Base-by-base conservation (phyloP, 148 eudicot species). In the Rhododendron mucronatum region DNA sequence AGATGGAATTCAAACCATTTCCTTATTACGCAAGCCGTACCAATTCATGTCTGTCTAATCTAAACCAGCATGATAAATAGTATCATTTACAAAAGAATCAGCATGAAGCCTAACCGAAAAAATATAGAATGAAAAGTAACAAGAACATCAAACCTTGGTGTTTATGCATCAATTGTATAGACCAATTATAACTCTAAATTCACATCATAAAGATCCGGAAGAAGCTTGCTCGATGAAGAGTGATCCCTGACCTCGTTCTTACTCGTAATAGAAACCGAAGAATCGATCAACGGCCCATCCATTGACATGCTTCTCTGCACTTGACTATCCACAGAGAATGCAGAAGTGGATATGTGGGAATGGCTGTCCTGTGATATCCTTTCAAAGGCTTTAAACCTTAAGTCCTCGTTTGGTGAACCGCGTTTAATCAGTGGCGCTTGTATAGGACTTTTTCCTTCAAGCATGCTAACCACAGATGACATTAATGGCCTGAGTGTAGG, bases 391-490 rank as follows among this genome's bases (percentile, higher is more conserved):
- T 88, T 92, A 55, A 91, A 90, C 37, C 91, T 89, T 50, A 87
- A 23, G 21, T 89, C 91, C 26, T 91, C 90, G 33, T 85, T 89
- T 15, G 50, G 23, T 0, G 86, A 61, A 37, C 80, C 77, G 0
- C 88, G 89, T 39, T 90, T 93, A 20, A 92, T 83, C 13, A 90
- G 44, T 15, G 95, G 96, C 9, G 92, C 93, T 89, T 92, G 96
- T 33, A 95, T 86, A 0, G 92, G 92, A 15, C 78, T 78, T 76
- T 91, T 87, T 3, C 94, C 98, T 61, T 93, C 92, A 5, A 95
- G 86, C 92, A 94, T 92, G 53, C 92, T 91, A 83, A 93, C 95
- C 41, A 90, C 97, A 4, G 93, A 83, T 0, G 96, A 94, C 98
- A 95, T 95, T 37, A 87, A 21, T 23, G 97, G 97, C 82, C 97